Conservation (phyloP, 2,329 filamentous ascomycete genomes). For the Chrysoporthe deuterocubensis region DNA sequence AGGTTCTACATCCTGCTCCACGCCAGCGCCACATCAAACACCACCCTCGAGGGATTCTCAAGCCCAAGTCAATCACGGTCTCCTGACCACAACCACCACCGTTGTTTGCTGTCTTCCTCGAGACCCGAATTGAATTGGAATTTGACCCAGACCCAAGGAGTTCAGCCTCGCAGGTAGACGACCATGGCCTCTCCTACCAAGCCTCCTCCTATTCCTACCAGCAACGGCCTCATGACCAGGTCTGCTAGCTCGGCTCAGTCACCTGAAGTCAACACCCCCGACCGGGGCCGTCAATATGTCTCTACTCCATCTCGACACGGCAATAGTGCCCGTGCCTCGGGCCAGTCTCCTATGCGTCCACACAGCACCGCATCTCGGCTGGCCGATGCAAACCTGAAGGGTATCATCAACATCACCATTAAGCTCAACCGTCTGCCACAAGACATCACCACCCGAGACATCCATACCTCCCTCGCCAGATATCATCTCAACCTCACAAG, state of each 20-base stretch:
- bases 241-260: not conserved
- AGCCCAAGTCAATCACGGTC: not conserved
- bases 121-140: not conserved
- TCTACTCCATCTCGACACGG: not conserved
- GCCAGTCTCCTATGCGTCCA: not conserved
- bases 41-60: not conserved
- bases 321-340: not conserved
- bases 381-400: not conserved
- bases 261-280: not conserved
- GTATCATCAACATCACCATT: conserved; percentile 37
- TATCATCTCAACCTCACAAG: conserved; percentile 55
- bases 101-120: not conserved
- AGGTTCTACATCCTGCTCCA: not conserved
- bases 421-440: conserved; percentile 40
- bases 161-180: not conserved
- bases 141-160: not conserved
- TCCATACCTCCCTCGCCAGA: conserved; percentile 56
- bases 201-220: not conserved
- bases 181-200: not conserved
- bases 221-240: not conserved
- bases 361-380: not conserved
- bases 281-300: not conserved
- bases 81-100: not conserved
- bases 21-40: not conserved
- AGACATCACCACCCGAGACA: conserved; percentile 43